phyloP scores from a whole-genome alignment of 305 asterid genomes.

The Nicotiana rustica region DNA sequence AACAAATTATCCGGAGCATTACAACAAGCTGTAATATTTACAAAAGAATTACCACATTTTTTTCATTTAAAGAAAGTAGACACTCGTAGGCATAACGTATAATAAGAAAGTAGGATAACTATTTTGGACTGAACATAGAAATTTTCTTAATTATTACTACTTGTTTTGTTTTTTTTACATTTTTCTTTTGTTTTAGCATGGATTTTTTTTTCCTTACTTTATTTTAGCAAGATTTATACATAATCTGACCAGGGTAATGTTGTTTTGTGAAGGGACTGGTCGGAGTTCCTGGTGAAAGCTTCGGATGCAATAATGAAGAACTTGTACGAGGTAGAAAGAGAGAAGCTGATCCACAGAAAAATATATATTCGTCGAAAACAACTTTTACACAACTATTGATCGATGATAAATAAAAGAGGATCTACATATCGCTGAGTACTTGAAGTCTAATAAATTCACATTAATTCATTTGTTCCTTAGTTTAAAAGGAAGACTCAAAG shows the following conservation, averaged over 20 bases:
- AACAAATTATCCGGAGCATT: not conserved
- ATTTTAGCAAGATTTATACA: not conserved
- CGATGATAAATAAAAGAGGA: not conserved
- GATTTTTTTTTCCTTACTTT: not conserved
- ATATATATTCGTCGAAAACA: not conserved
- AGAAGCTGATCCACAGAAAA: constrained; percentile 34
- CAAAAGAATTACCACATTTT: not conserved
- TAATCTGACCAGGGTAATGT: not conserved
- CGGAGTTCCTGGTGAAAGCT: constrained; percentile 66
- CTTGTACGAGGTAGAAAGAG: constrained; percentile 75
- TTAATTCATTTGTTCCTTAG: not conserved
- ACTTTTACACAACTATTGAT: constrained; percentile 13
- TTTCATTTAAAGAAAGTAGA: not conserved
- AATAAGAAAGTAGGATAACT: not conserved
- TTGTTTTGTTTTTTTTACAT: too few species aligned
- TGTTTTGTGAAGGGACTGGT: constrained; percentile 67
- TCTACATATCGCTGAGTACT: not conserved
- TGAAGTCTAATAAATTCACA: not conserved
- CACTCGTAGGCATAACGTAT: not conserved
- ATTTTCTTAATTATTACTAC: not conserved
- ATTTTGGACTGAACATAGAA: not conserved
- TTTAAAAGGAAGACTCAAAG: constrained; percentile 14
- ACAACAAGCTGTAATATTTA: not conserved
- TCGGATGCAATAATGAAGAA: constrained; percentile 75
- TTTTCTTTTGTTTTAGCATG: not conserved